Conservation (phyloP, 1,139 yeast species). For the Yarrowia galli region DNA sequence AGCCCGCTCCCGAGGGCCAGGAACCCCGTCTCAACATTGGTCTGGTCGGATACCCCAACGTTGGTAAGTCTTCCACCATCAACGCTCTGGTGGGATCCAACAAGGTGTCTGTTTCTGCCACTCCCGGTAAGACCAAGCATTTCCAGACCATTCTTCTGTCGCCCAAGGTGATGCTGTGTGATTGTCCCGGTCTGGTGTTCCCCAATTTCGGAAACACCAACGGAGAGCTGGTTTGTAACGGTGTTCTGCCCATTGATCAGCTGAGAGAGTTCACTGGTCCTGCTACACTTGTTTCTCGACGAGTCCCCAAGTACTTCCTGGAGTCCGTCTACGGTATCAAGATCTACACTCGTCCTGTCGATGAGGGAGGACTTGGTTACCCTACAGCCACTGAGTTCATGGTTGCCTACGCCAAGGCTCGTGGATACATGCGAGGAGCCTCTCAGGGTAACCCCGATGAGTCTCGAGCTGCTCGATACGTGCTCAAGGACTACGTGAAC, state of each 20-base stretch:
- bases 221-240: constrained; percentile 96
- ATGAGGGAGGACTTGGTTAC: constrained; percentile 87
- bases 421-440: constrained; percentile 94
- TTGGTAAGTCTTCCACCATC: constrained; percentile 95
- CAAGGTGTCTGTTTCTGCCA: constrained; percentile 95
- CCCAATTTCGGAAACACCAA: constrained; percentile 97
- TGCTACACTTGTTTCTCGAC: constrained; percentile 77
- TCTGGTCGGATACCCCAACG: constrained; percentile 89
- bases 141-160: constrained; percentile 94
- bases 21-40: constrained; percentile 77
- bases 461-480: constrained; percentile 90
- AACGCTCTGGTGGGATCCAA: constrained; percentile 95
- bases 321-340: constrained; percentile 96
- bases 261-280: constrained; percentile 95
- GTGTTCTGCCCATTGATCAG: constrained; percentile 97
- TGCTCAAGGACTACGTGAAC: constrained; percentile 91
- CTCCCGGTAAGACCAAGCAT: constrained; percentile 99
- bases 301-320: constrained; percentile 85
- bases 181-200: constrained; percentile 99
- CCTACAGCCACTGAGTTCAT: constrained; percentile 91
- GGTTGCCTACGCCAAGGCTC: constrained; percentile 92
- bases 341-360: constrained; percentile 72
- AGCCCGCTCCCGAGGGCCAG: constrained; percentile 56
- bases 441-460: constrained; percentile 93
- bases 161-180: constrained; percentile 85